These are phyloP conservation scores for Macrolepiota fuliginosa DNA, from an alignment of 768 basidiomycete species.

Conservation along the genomic window DNA sequence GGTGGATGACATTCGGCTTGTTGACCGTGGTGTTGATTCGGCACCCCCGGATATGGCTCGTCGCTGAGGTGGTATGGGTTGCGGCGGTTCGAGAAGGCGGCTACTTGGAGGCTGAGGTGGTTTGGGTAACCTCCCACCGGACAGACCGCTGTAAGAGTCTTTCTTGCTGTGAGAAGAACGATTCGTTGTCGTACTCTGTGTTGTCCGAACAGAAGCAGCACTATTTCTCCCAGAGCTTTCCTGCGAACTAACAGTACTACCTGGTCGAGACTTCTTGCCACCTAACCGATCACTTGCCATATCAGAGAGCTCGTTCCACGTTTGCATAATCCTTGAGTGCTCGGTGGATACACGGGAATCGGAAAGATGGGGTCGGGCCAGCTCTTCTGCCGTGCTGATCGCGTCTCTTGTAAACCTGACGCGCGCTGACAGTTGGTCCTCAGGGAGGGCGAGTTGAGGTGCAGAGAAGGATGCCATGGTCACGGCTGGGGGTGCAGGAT, in stretches of 20 bases:
- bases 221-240: conserved; percentile 59
- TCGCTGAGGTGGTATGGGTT: conserved; percentile 36
- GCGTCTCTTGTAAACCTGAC: conserved; percentile 58
- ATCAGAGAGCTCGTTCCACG: conserved; percentile 77
- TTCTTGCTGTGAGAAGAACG: conserved; percentile 23
- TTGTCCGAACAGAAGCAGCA: conserved; percentile 38
- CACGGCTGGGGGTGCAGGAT: conserved; percentile 57
- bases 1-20: conserved; percentile 56
- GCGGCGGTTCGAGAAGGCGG: conserved; percentile 44
- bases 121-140: conserved; percentile 25
- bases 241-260: conserved; percentile 61
- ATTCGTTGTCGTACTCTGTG: conserved; percentile 13
- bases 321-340: conserved; percentile 66
- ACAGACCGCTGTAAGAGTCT: conserved; percentile 27
- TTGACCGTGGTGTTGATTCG: conserved; percentile 40
- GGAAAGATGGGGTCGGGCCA: conserved; percentile 41
- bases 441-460: conserved; percentile 45
- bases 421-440: conserved; percentile 65
- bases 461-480: conserved; percentile 49
- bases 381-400: conserved; percentile 45
- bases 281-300: conserved; percentile 71
- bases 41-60: conserved; percentile 49
- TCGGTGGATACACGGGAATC: conserved; percentile 65
- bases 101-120: conserved; percentile 29
- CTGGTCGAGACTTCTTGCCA: conserved; percentile 62